phyloP scores from a whole-genome alignment of 257 asterid genomes.

The Solanum sitiens region DNA sequence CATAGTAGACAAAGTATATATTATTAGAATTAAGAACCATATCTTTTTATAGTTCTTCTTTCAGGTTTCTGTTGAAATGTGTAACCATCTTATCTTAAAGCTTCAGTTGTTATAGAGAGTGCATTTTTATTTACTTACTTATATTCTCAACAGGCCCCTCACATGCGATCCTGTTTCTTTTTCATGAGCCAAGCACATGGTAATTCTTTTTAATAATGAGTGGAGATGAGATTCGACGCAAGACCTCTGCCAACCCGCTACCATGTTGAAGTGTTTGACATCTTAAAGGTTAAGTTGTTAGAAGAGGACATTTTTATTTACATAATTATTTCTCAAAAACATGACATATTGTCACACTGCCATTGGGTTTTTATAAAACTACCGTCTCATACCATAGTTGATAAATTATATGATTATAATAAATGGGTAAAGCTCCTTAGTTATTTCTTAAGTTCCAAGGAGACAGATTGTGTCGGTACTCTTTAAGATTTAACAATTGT shows the following conservation, averaged over 20 bases:
- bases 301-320: not conserved
- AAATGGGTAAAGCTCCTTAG: not conserved
- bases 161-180: not conserved
- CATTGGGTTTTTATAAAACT: not conserved
- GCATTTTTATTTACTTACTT: not conserved
- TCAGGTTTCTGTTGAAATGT: not conserved
- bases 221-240: not conserved
- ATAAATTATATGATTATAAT: not conserved
- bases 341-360: not conserved
- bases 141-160: not conserved
- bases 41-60: not conserved
- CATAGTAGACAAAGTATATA: not conserved
- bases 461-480: not conserved
- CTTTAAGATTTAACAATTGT: not conserved
- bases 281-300: not conserved
- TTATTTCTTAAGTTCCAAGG: not conserved
- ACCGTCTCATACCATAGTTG: not conserved
- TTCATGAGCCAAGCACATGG: not conserved
- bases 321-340: not conserved
- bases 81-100: not conserved
- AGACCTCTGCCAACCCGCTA: not conserved
- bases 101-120: not conserved
- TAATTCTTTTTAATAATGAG: not conserved
- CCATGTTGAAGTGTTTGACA: not conserved
- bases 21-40: not conserved